phyloP scores from a whole-genome alignment of 192 early-diverging fungal genomes.

The Coemansia sp. region DNA sequence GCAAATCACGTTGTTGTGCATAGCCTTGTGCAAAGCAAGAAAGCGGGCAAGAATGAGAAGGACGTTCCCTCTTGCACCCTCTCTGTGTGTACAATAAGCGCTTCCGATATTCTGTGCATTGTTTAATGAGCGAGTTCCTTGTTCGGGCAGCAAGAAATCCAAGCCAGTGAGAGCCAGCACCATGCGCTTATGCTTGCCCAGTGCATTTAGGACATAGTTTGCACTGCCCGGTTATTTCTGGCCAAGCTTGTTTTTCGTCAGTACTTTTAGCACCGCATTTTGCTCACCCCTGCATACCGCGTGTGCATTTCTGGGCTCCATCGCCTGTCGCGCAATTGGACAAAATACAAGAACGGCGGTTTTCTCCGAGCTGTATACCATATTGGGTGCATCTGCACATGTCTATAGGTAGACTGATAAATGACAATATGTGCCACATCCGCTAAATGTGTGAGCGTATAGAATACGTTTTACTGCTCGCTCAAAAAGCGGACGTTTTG shows the following conservation, averaged over 20 bases:
- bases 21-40: not conserved
- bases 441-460: not conserved
- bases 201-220: not conserved
- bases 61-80: not conserved
- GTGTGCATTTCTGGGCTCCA: not conserved
- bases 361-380: not conserved
- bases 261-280: not conserved
- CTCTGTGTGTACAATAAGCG: not conserved
- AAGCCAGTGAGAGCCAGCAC: conserved; percentile 5
- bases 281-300: not conserved
- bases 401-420: not conserved
- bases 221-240: not conserved
- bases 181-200: not conserved
- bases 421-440: not conserved
- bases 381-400: not conserved
- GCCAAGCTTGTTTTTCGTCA: not conserved
- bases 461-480: not conserved
- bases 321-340: not conserved
- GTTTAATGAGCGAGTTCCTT: not conserved
- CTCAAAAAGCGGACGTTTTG: not conserved
- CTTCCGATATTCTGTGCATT: conserved; percentile 3
- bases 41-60: not conserved
- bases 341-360: not conserved
- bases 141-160: not conserved
- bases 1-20: conserved; percentile 15